phyloP scores from a whole-genome alignment of 169 alveolate genomes.

The Cryptosporidium viatorum region DNA sequence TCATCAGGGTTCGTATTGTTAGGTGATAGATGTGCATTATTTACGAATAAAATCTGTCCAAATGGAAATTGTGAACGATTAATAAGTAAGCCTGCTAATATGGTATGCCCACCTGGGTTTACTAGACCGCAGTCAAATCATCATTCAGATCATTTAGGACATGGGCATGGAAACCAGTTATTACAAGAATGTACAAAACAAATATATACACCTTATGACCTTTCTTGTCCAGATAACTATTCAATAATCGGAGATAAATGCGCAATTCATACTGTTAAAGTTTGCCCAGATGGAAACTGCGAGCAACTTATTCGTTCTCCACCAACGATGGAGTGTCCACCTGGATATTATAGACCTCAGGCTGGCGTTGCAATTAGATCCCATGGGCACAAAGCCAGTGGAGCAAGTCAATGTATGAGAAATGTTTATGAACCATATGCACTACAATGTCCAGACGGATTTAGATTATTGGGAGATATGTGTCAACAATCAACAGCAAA shows the following conservation, averaged over 20 bases:
- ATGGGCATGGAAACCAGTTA: slow-evolving; percentile 11
- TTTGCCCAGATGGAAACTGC: slow-evolving; percentile 74
- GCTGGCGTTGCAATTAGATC: slow-evolving; percentile 73
- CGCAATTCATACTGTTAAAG: slow-evolving; percentile 64
- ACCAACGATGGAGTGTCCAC: slow-evolving; percentile 76
- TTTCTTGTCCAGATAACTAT: slow-evolving; percentile 71
- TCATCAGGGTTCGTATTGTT: slow-evolving; percentile 62
- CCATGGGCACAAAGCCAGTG: slow-evolving; percentile 76
- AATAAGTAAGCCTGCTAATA: slow-evolving; percentile 57
- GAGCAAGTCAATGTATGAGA: slow-evolving; percentile 68
- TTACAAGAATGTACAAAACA: slow-evolving; percentile 63
- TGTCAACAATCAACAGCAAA: slow-evolving; percentile 72
- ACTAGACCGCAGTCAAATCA: slow-evolving; percentile 53
- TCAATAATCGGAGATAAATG: slow-evolving; percentile 71
- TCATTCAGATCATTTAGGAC: slow-evolving; percentile 9
- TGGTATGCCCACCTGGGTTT: slow-evolving; percentile 75
- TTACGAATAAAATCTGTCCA: slow-evolving; percentile 72
- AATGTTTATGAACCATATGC: slow-evolving; percentile 71
- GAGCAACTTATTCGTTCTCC: slow-evolving; percentile 66
- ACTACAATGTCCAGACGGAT: slow-evolving; percentile 74
- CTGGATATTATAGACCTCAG: slow-evolving; percentile 72
- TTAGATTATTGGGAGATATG: slow-evolving; percentile 71
- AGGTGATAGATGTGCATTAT: slow-evolving; percentile 69
- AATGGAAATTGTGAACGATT: slow-evolving; percentile 71
- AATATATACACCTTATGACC: slow-evolving; percentile 70